These are phyloP conservation scores for Margaritispora aquatica DNA, from an alignment of 495 filamentous ascomycete genomes.

Conservation along the genomic window DNA sequence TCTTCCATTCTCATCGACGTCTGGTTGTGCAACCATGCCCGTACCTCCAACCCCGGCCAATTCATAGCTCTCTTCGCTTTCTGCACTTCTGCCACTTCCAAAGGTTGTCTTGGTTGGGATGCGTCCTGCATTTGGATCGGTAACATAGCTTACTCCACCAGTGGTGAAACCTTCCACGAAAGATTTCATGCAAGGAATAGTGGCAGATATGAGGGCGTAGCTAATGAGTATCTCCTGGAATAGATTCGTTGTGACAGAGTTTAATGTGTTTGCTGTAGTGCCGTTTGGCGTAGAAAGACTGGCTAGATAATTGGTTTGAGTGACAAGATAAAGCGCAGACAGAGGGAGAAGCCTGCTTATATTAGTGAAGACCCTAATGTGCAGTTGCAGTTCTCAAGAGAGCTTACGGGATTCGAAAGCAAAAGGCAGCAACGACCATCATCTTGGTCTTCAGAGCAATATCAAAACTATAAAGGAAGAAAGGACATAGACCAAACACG, in stretches of 20 bases:
- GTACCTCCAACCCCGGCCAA: background rate
- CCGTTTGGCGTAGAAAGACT: background rate
- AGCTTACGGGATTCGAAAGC: slow-evolving; percentile 5
- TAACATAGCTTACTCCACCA: background rate
- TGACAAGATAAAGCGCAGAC: slow-evolving; percentile 6
- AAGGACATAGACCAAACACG: background rate
- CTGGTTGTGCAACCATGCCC: background rate
- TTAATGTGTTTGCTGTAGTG: background rate
- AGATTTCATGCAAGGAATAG: slow-evolving; percentile 8
- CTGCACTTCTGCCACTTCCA: background rate
- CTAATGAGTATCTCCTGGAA: slow-evolving; percentile 5
- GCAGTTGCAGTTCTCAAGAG: background rate
- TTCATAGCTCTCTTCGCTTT: background rate
- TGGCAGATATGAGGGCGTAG: slow-evolving; percentile 11
- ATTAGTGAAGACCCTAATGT: background rate
- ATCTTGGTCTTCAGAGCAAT: slow-evolving; percentile 2
- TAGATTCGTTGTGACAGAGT: background rate
- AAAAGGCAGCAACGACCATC: slow-evolving; percentile 7
- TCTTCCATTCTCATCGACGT: background rate
- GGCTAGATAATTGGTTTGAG: background rate
- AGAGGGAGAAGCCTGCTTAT: background rate
- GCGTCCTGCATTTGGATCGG: background rate
- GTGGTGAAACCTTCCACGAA: slow-evolving; percentile 12
- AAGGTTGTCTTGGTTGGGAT: background rate
- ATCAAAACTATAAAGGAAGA: slow-evolving; percentile 3